phyloP scores from a whole-genome alignment of 2,329 filamentous ascomycete species.

The Verticillium nonalfalfae region DNA sequence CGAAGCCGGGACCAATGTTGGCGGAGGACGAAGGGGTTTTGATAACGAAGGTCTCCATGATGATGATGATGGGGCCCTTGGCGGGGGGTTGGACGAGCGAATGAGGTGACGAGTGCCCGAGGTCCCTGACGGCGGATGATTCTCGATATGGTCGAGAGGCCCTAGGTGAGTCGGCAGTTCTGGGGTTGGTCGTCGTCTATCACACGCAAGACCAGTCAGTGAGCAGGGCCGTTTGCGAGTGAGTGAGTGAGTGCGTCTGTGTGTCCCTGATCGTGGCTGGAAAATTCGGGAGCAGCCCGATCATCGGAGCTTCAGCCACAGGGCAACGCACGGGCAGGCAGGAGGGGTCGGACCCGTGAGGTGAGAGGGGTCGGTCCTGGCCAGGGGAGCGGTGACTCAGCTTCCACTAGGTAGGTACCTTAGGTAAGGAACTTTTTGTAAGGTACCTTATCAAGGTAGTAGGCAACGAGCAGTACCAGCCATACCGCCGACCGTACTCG shows the following conservation, averaged over 20 bases:
- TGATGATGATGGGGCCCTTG: too few species aligned
- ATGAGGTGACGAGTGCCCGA: not conserved
- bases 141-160: not conserved
- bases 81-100: constrained; percentile 3
- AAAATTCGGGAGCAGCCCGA: not conserved
- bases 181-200: not conserved
- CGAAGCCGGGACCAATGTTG: constrained; percentile 96
- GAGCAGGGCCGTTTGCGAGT: not conserved
- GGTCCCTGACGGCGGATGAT: not conserved
- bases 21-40: constrained; percentile 89
- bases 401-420: too few species aligned
- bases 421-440: too few species aligned
- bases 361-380: too few species aligned
- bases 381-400: too few species aligned
- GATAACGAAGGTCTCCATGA: constrained; percentile 61
- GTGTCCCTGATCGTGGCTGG: not conserved
- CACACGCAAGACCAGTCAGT: not conserved
- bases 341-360: too few species aligned
- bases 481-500: not conserved
- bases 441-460: too few species aligned
- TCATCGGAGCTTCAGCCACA: not conserved
- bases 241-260: not conserved
- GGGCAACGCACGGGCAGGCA: not conserved
- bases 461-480: too few species aligned
- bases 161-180: too few species aligned